phyloP scores from a whole-genome alignment of 768 basidiomycete genomes.

The Kwoniella mangroviensis region DNA sequence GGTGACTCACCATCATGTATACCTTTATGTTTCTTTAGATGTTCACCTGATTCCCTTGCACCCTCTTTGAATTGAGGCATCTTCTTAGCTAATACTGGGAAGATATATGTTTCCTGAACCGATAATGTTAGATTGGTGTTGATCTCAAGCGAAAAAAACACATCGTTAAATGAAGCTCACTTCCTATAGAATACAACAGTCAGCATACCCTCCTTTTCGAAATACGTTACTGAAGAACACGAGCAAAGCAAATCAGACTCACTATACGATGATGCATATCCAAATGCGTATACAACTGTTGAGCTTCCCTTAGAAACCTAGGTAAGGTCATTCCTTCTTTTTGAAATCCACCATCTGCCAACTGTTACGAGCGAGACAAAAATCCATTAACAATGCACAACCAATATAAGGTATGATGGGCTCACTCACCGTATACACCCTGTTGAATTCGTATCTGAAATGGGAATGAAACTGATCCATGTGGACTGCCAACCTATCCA shows the following conservation, averaged over 20 bases:
- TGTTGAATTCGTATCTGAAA: conserved; percentile 50
- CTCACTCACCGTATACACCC: conserved; percentile 47
- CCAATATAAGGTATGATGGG: neutral
- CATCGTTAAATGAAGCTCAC: neutral
- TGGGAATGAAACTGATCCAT: conserved; percentile 53
- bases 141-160: neutral
- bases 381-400: neutral
- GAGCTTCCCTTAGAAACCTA: conserved; percentile 48
- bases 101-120: conserved; percentile 56
- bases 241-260: conserved; percentile 6
- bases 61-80: conserved; percentile 58
- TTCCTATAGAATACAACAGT: conserved; percentile 4
- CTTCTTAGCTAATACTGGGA: conserved; percentile 55
- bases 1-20: conserved; percentile 55
- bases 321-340: conserved; percentile 46
- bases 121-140: conserved; percentile 1
- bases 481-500: conserved; percentile 40
- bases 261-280: conserved; percentile 56
- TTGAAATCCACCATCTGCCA: conserved; percentile 52
- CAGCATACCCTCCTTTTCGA: neutral
- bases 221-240: too few species aligned
- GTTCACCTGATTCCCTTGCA: conserved; percentile 54
- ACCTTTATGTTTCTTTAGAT: conserved; percentile 54
- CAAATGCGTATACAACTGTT: conserved; percentile 43
- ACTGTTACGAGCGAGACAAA: conserved; percentile 16